Evolutionary conservation across 306 rosid species (phyloP).

Genomic region (Hippophae rhamnoides): DNA sequence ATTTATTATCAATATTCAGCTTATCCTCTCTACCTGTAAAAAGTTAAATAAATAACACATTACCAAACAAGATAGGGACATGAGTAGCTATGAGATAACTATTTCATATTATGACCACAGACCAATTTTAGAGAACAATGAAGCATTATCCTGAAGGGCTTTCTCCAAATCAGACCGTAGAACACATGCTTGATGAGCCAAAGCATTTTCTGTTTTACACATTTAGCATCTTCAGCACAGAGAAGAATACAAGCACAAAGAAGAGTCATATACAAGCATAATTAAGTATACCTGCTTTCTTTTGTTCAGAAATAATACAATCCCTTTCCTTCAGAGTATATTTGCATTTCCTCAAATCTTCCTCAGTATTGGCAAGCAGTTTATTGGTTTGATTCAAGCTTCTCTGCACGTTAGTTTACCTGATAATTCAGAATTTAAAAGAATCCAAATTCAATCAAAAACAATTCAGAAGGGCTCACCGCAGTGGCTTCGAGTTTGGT

Average conservation of each 20-base stretch:
- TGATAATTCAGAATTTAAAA: constrained; percentile 3
- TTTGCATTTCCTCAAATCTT: constrained; percentile 59
- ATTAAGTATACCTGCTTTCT: constrained; percentile 61
- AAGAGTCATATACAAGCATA: background rate
- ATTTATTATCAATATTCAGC: constrained; percentile 54
- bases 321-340: constrained; percentile 60
- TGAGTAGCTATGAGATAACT: background rate
- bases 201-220: constrained; percentile 60
- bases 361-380: constrained; percentile 57
- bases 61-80: background rate
- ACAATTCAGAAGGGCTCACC: constrained; percentile 34
- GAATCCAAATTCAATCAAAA: constrained; percentile 1
- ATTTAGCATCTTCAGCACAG: constrained; percentile 14
- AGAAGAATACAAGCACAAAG: background rate
- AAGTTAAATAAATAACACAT: background rate
- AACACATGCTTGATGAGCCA: constrained; percentile 76
- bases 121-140: constrained; percentile 79
- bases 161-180: constrained; percentile 76
- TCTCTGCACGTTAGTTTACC: constrained; percentile 39
- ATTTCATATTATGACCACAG: constrained; percentile 4
- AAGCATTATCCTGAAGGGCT: constrained; percentile 64
- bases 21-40: constrained; percentile 76
- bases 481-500: constrained; percentile 70
- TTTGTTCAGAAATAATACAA: constrained; percentile 72
- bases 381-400: constrained; percentile 52